Base-by-base conservation (phyloP, 495 filamentous ascomycete species). In the Penicillium roqueforti region DNA sequence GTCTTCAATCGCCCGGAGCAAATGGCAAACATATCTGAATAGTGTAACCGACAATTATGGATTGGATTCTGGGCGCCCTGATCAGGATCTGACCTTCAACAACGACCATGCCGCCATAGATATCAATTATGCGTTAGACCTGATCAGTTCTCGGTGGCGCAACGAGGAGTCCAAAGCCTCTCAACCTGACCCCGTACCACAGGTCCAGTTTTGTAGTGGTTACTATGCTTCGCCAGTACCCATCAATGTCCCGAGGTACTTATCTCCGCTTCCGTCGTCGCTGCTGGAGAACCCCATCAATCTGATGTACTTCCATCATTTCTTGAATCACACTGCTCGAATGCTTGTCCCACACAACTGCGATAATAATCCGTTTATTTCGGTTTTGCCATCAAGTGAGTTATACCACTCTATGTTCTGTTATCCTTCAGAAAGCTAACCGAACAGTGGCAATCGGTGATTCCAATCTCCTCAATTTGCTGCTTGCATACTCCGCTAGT, bases 401-500 rank as follows among this genome's bases (percentile, higher is more conserved):
- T 75, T 53, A 6, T 51, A 13, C 13, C 11, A 5, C 36, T 16
- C 31, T 40, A 14, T 32, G 16, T 47, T 25, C 3, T 31, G 14
- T 29, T 4, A 26, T 1, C 6, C 37, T 43, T 51, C 38, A 13
- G 11, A 19, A 9, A 6, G 41, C 60, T 64, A 29, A 67, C 59
- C 19, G 10, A 26, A 4, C 23, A 86, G 83, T 89, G 86, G 86
- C 86, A 47, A 76, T 87, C 50, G 67, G 71, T 50, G 81, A 88
- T 52, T 73, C 77, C 4, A 84, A 88, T 64, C 77, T 95, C 34
- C 75, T 93, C 29, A 86, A 89, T 53, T 72, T 95, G 45, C 76
- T 92, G 41, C 79, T 95, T 38, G 87, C 90, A 19, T 95, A 89
- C 63, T 89, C 85, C 16, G 90, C 90, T 23, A 87, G 83, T 51